phyloP scores from a whole-genome alignment of 805 yeast genomes.

The Ogataea populi-albae region DNA sequence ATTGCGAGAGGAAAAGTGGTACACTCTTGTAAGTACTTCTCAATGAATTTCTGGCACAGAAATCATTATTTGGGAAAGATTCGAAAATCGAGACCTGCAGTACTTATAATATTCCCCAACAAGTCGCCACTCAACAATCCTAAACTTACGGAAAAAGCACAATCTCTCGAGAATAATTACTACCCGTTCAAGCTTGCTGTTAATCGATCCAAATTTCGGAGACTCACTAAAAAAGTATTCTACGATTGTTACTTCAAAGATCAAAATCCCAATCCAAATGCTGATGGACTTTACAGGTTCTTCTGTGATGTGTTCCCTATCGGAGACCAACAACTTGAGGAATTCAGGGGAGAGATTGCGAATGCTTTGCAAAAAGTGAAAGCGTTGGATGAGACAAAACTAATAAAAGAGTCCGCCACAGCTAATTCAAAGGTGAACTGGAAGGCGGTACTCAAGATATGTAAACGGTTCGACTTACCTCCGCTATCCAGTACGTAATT shows the following conservation, averaged over 20 bases:
- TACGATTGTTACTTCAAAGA: conserved; percentile 15
- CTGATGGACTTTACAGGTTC: conserved; percentile 29
- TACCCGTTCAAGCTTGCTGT: conserved; percentile 27
- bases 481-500: too few species aligned
- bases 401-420: conserved; percentile 8
- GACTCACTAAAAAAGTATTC: conserved; percentile 19
- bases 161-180: conserved; percentile 1
- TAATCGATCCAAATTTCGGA: conserved; percentile 21
- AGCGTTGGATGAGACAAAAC: conserved; percentile 1
- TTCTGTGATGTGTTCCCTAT: conserved; percentile 11
- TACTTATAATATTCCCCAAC: conserved; percentile 14
- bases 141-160: conserved; percentile 3
- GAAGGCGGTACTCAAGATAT: conserved; percentile 11
- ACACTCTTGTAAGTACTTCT: conserved; percentile 23
- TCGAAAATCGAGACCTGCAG: conserved; percentile 34
- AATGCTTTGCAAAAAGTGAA: conserved; percentile 19
- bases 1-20: conserved; percentile 8
- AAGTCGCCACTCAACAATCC: conserved; percentile 24
- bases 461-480: conserved; percentile 9
- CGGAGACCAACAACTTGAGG: conserved; percentile 11
- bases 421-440: conserved; percentile 19
- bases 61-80: conserved; percentile 23
- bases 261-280: conserved; percentile 3
- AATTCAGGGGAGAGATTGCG: conserved; percentile 13
- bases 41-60: conserved; percentile 22